These are phyloP conservation scores for Xylariales sp. DNA, from an alignment of 2,329 filamentous ascomycete species.

Conservation along the genomic window DNA sequence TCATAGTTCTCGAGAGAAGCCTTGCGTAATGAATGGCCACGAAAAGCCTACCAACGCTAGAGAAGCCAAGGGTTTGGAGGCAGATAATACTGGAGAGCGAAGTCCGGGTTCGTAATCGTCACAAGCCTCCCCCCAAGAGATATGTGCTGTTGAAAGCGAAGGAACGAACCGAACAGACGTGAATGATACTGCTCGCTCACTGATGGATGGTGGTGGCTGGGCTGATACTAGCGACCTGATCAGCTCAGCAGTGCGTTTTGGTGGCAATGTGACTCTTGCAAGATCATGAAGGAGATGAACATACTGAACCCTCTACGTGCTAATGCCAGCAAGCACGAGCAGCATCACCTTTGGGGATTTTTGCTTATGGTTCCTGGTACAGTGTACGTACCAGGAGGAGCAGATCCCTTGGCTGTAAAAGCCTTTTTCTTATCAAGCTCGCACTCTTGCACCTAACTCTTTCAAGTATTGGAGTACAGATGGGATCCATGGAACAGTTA, in stretches of 20 bases:
- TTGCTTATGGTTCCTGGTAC: conserved; percentile 8
- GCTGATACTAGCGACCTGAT: not conserved
- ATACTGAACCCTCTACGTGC: too few relatives aligned
- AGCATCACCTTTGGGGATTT: too few relatives aligned
- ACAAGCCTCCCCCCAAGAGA: not conserved
- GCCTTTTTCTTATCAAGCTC: conserved; percentile 2
- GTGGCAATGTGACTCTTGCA: too few relatives aligned
- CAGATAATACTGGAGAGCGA: conserved; percentile 25
- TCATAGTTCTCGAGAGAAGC: conserved; percentile 30
- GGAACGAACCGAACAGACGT: conserved; percentile 9
- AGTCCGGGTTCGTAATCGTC: conserved; percentile 18
- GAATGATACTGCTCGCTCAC: not conserved
- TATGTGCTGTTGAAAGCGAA: not conserved
- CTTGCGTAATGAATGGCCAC: conserved; percentile 34
- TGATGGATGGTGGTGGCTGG: not conserved
- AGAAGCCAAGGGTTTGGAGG: conserved; percentile 25
- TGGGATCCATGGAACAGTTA: conserved; percentile 1
- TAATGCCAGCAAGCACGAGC: too few relatives aligned
- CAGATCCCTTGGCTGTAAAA: not conserved
- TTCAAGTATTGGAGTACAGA: conserved; percentile 7
- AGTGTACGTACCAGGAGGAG: not conserved
- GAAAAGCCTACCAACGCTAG: conserved; percentile 27
- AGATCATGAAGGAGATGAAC: too few relatives aligned
- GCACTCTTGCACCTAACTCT: conserved; percentile 4
- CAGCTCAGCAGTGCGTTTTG: not conserved